These are phyloP conservation scores for Phytophthora pinifolia DNA, from an alignment of 352 stramenopile species.

Conservation along the genomic window DNA sequence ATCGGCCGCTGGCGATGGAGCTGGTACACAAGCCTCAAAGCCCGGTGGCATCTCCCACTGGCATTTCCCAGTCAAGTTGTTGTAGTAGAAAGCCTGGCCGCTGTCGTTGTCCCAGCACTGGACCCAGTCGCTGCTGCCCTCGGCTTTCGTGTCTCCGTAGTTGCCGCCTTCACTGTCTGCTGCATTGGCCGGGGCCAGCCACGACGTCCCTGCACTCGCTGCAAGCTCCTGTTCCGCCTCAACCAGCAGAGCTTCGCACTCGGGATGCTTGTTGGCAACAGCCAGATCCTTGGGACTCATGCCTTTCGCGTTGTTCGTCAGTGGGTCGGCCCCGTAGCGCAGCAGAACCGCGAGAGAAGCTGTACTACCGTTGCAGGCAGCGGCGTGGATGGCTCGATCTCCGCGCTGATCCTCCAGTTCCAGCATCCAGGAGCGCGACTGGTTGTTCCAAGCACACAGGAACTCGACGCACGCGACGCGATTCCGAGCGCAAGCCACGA, in stretches of 20 bases:
- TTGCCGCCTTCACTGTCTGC: slow-evolving; percentile 18
- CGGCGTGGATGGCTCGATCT: slow-evolving; percentile 61
- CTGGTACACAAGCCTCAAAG: slow-evolving; percentile 29
- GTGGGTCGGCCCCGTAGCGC: slow-evolving; percentile 50
- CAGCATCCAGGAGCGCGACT: slow-evolving; percentile 66
- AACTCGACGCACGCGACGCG: slow-evolving; percentile 56
- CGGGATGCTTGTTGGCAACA: slow-evolving; percentile 41
- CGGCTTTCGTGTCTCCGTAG: slow-evolving; percentile 3
- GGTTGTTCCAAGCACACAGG: slow-evolving; percentile 62
- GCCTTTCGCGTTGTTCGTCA: slow-evolving; percentile 43
- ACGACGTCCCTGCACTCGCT: slow-evolving; percentile 39
- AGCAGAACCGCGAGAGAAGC: slow-evolving; percentile 45
- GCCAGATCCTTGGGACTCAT: slow-evolving; percentile 59
- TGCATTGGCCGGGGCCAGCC: slow-evolving; percentile 60
- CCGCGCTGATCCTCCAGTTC: slow-evolving; percentile 65
- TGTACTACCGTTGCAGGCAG: slow-evolving; percentile 59
- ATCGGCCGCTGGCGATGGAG: slow-evolving; percentile 14
- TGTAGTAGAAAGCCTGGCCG: slow-evolving; percentile 65
- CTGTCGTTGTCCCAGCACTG: slow-evolving; percentile 68
- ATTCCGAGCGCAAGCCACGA: slow-evolving; percentile 64
- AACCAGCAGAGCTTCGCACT: slow-evolving; percentile 45
- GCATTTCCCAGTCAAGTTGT: slow-evolving; percentile 71
- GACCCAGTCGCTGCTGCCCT: slow-evolving; percentile 38
- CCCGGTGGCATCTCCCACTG: slow-evolving; percentile 57
- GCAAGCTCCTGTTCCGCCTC: slow-evolving; percentile 42